Percentiles rank a stretch among this genome's conserved stretches.
phyloP scores from a whole-genome alignment of 106 monocot genomes.

The Hemerocallis citrina region DNA sequence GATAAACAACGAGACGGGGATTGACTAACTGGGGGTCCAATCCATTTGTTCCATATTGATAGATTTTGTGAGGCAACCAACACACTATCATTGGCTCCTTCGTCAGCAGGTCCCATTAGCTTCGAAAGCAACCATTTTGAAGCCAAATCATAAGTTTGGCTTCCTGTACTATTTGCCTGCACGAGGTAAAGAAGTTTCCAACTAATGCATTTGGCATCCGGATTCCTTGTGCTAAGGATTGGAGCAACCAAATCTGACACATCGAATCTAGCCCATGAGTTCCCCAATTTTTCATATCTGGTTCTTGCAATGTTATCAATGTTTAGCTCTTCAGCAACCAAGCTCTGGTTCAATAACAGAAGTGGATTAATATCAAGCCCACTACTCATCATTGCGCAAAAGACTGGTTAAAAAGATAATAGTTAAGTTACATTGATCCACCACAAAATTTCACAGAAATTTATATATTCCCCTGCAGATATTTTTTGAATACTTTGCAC shows the following conservation, averaged over 20 bases:
- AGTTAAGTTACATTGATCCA: too few species aligned
- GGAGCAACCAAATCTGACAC: slow-evolving; percentile 49
- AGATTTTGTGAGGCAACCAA: slow-evolving; percentile 35
- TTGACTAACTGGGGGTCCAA: neutral
- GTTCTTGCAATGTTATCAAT: slow-evolving; percentile 43
- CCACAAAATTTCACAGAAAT: too few species aligned
- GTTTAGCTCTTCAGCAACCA: slow-evolving; percentile 21
- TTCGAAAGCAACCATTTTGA: slow-evolving; percentile 74
- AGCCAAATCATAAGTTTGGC: slow-evolving; percentile 21
- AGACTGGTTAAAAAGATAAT: neutral
- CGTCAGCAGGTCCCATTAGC: slow-evolving; percentile 35
- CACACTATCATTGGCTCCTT: slow-evolving; percentile 20
- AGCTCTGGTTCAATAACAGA: neutral
- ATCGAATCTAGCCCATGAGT: slow-evolving; percentile 62
- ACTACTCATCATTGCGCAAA: neutral
- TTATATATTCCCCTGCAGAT: too few species aligned
- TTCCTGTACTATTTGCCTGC: slow-evolving; percentile 12
- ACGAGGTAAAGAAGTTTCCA: slow-evolving; percentile 69
- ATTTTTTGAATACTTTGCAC: too few species aligned
- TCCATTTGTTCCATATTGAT: slow-evolving; percentile 61
- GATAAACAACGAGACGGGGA: slow-evolving; percentile 41
- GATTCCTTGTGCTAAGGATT: slow-evolving; percentile 53
- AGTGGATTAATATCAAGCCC: neutral
- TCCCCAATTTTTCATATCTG: slow-evolving; percentile 31
- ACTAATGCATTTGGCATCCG: slow-evolving; percentile 41